phyloP scores from a whole-genome alignment of 2,329 filamentous ascomycete genomes.

The Chrysosporium queenslandicum region DNA sequence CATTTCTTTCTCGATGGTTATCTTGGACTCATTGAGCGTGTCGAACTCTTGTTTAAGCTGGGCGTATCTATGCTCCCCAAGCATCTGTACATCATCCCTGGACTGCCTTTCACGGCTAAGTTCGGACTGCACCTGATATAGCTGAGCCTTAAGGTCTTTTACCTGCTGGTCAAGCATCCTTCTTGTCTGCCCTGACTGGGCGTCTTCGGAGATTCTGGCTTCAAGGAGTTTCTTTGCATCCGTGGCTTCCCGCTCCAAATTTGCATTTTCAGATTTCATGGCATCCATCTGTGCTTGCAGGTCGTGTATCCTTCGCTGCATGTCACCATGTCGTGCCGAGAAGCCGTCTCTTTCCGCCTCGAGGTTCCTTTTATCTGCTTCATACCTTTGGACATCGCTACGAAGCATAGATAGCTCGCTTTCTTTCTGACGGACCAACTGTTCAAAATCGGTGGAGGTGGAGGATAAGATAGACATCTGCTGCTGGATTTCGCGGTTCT shows the following conservation, averaged over 20 bases:
- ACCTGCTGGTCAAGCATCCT: constrained; percentile 80
- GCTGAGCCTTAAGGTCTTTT: constrained; percentile 71
- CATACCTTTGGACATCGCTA: constrained; percentile 70
- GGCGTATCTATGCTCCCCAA: constrained; percentile 78
- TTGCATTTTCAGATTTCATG: constrained; percentile 70
- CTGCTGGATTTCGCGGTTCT: constrained; percentile 72
- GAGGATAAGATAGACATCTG: constrained; percentile 79
- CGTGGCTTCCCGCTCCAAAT: constrained; percentile 76
- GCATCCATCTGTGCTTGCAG: constrained; percentile 81
- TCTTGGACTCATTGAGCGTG: constrained; percentile 82
- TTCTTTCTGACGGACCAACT: constrained; percentile 85
- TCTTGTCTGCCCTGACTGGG: constrained; percentile 68
- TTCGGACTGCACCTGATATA: constrained; percentile 77
- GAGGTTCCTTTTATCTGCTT: constrained; percentile 66
- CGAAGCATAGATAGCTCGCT: constrained; percentile 81
- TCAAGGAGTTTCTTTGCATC: constrained; percentile 82
- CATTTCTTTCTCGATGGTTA: constrained; percentile 94
- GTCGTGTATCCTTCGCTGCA: constrained; percentile 65
- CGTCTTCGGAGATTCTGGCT: constrained; percentile 80
- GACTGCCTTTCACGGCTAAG: constrained; percentile 87
- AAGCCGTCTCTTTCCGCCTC: constrained; percentile 69
- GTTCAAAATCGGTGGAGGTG: constrained; percentile 90
- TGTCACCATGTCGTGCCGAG: constrained; percentile 64
- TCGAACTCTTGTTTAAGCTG: constrained; percentile 77
- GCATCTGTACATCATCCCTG: constrained; percentile 80